Conservation (phyloP, 2,329 filamentous ascomycete genomes). For the Aulographum hederae region DNA sequence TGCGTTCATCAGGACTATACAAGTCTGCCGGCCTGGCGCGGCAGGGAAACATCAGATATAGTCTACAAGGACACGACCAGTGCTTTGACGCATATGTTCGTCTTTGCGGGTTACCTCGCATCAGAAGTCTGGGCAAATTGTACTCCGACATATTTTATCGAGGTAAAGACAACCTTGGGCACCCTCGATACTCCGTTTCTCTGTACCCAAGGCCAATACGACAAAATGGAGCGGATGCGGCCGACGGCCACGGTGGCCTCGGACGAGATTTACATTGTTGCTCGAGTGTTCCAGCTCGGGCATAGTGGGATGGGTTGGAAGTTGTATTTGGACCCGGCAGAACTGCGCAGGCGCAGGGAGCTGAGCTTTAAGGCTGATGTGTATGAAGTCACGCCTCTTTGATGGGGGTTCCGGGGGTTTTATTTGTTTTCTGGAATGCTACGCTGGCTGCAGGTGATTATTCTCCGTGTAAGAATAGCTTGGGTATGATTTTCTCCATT, state of each 20-base stretch:
- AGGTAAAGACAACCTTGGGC: conserved; percentile 31
- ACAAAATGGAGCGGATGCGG: conserved; percentile 7
- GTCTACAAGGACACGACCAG: conserved; percentile 22
- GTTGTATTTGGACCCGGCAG: conserved; percentile 22
- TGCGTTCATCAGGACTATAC: conserved; percentile 21
- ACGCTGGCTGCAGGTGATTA: too few relatives aligned
- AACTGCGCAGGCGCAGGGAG: conserved; percentile 7
- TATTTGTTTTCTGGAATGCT: too few relatives aligned
- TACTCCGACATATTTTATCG: conserved; percentile 26
- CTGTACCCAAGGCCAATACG: conserved; percentile 28
- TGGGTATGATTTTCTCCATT: too few relatives aligned
- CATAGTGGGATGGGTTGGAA: conserved; percentile 13
- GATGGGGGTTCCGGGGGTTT: not conserved
- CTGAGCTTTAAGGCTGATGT: conserved; percentile 9
- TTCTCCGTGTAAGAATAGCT: too few relatives aligned
- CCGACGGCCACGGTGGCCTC: not conserved
- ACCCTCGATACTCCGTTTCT: conserved; percentile 23
- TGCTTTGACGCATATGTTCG: conserved; percentile 16
- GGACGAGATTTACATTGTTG: conserved; percentile 20
- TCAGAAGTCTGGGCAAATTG: conserved; percentile 10
- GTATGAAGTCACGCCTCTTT: conserved; percentile 4
- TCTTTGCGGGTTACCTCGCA: conserved; percentile 16
- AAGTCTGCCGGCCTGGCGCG: conserved; percentile 21
- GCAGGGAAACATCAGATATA: conserved; percentile 29
- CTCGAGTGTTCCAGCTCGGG: conserved; percentile 22